phyloP scores from a whole-genome alignment of 129 eudicot species.

The Pittosporum tobira region DNA sequence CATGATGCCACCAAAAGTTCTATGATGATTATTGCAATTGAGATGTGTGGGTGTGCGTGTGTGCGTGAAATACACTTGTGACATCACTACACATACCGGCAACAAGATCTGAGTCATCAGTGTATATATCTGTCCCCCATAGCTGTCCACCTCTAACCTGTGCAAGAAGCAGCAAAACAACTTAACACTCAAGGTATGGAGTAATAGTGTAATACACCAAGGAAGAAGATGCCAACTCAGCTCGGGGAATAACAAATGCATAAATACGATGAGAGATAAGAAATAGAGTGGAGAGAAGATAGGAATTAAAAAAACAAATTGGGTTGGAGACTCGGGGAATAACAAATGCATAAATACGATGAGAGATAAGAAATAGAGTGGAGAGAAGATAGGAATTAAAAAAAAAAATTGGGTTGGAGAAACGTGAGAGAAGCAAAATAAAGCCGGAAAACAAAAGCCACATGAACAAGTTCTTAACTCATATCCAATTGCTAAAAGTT shows the following conservation, averaged over 20 bases:
- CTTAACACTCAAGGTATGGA: conserved; percentile 3
- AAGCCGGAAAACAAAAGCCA: too few relatives aligned
- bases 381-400: background rate
- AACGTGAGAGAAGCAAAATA: background rate
- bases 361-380: background rate
- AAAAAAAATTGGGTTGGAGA: too few relatives aligned
- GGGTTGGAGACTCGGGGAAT: background rate
- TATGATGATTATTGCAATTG: too few relatives aligned
- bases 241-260: background rate
- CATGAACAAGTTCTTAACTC: too few relatives aligned
- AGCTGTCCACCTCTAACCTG: conserved; percentile 98
- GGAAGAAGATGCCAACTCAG: background rate
- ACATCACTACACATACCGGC: conserved; percentile 66
- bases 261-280: background rate
- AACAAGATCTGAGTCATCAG: conserved; percentile 98
- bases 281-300: background rate
- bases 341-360: background rate
- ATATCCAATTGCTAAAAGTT: too few relatives aligned
- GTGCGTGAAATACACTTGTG: too few relatives aligned
- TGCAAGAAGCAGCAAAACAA: conserved; percentile 18
- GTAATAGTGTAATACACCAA: background rate
- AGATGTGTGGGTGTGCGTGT: too few relatives aligned
- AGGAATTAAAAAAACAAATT: too few relatives aligned
- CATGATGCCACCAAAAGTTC: conserved; percentile 9
- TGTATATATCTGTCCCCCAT: conserved; percentile 98